Percentiles rank a stretch among this genome's conserved stretches.
These are phyloP conservation scores for Lachnellula suecica DNA, from an alignment of 2,329 filamentous ascomycete species.

Conservation along the genomic window DNA sequence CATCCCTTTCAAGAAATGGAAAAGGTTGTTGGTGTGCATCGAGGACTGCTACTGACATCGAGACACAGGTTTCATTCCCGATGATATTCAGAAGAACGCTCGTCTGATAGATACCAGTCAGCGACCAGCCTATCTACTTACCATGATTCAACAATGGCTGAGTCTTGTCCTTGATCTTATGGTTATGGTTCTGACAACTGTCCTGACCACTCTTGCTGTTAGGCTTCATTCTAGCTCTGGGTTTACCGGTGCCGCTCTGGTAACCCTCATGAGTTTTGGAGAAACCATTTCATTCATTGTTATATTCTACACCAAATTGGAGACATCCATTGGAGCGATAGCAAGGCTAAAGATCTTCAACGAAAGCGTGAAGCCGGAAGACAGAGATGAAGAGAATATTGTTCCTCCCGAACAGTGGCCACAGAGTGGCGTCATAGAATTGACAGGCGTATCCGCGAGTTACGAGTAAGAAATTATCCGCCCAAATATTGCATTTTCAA, in stretches of 20 bases:
- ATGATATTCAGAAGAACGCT: neutral
- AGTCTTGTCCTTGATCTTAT: conserved; percentile 36
- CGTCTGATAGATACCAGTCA: neutral
- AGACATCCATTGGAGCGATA: conserved; percentile 24
- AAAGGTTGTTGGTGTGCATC: too few relatives aligned
- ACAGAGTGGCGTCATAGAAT: conserved; percentile 7
- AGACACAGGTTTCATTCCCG: neutral
- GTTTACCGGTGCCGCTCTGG: conserved; percentile 24
- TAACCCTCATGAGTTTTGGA: conserved; percentile 26
- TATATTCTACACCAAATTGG: conserved; percentile 15
- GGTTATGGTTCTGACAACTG: conserved; percentile 26
- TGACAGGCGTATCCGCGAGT: conserved; percentile 10
- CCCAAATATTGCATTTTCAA: neutral
- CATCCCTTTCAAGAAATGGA: too few relatives aligned
- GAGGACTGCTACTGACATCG: conserved; percentile 3
- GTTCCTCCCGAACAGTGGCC: neutral
- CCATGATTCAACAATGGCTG: conserved; percentile 57
- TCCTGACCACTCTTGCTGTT: conserved; percentile 32
- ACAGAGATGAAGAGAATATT: neutral
- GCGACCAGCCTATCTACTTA: conserved; percentile 46
- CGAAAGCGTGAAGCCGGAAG: neutral
- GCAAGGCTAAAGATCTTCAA: conserved; percentile 14
- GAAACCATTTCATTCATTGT: conserved; percentile 17
- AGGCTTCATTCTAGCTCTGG: conserved; percentile 25
- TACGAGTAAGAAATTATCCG: conserved; percentile 9